Percentiles rank a stretch among this genome's conserved stretches.
Evolutionary conservation across 306 rosid genomes (phyloP).

Genomic region (Luffa acutangula): DNA sequence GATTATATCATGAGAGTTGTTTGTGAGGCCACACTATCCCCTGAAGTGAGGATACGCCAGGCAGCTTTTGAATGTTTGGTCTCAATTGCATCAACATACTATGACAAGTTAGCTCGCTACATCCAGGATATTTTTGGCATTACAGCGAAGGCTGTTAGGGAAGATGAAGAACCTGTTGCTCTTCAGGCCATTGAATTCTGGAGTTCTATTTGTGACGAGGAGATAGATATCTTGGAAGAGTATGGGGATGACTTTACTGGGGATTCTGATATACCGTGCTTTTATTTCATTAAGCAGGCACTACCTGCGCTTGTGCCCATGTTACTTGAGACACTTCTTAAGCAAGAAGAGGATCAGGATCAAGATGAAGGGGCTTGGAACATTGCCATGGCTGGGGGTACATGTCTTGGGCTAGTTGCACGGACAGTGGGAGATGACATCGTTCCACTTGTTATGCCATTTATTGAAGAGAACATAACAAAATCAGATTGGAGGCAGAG

Average conservation of each 20-base stretch:
- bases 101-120: slow-evolving; percentile 66
- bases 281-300: slow-evolving; percentile 85
- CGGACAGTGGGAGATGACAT: slow-evolving; percentile 79
- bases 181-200: slow-evolving; percentile 95
- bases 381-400: slow-evolving; percentile 95
- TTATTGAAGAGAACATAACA: slow-evolving; percentile 74
- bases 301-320: slow-evolving; percentile 75
- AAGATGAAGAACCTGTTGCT: slow-evolving; percentile 80
- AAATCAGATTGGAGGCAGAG: slow-evolving; percentile 92
- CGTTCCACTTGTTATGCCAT: slow-evolving; percentile 78
- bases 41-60: slow-evolving; percentile 63
- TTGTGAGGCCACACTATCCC: slow-evolving; percentile 70
- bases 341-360: slow-evolving; percentile 96
- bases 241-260: slow-evolving; percentile 50
- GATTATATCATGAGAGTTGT: slow-evolving; percentile 91
- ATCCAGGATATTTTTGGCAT: slow-evolving; percentile 69
- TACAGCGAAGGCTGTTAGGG: slow-evolving; percentile 72
- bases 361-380: slow-evolving; percentile 97
- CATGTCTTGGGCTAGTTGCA: slow-evolving; percentile 88
- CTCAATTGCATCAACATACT: slow-evolving; percentile 70
- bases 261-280: slow-evolving; percentile 68
- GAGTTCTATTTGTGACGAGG: slow-evolving; percentile 95
- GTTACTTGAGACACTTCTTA: slow-evolving; percentile 82
- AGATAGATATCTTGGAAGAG: slow-evolving; percentile 72
- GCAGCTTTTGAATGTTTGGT: slow-evolving; percentile 93